phyloP scores from a whole-genome alignment of 192 early-diverging fungal species.

The Funneliformis geosporum region DNA sequence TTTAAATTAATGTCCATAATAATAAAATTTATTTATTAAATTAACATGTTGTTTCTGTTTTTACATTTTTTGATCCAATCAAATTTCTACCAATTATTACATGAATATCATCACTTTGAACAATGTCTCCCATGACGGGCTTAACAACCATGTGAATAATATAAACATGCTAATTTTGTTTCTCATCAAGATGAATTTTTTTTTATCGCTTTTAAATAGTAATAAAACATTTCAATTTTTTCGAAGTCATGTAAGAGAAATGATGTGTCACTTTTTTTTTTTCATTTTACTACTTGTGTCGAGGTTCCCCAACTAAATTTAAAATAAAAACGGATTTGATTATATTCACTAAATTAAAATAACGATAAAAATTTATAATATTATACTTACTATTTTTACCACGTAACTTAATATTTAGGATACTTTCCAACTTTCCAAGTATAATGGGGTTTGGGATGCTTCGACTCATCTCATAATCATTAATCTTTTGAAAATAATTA shows the following conservation, averaged over 20 bases:
- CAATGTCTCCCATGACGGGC: neutral
- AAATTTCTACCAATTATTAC: neutral
- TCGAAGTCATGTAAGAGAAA: neutral
- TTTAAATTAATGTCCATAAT: no score
- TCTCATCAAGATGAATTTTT: neutral
- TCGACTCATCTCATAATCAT: slow-evolving; percentile 87
- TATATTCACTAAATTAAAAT: neutral
- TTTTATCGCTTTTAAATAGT: no score
- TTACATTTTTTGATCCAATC: neutral
- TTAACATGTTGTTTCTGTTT: no score
- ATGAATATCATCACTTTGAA: neutral
- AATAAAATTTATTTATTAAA: no score
- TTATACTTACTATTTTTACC: slow-evolving; percentile 28
- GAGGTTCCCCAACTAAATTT: neutral
- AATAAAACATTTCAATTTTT: neutral
- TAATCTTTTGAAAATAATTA: slow-evolving; percentile 53
- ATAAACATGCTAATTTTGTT: neutral
- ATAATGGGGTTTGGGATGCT: slow-evolving; percentile 91
- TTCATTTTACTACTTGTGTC: neutral
- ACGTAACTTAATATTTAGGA: slow-evolving; percentile 80
- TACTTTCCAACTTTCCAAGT: slow-evolving; percentile 85
- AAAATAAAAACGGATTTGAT: neutral
- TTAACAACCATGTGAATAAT: neutral
- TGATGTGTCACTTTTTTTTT: neutral
- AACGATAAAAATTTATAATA: neutral